These are phyloP conservation scores for Boletus patriciae DNA, from an alignment of 768 basidiomycete genomes.

Conservation along the genomic window DNA sequence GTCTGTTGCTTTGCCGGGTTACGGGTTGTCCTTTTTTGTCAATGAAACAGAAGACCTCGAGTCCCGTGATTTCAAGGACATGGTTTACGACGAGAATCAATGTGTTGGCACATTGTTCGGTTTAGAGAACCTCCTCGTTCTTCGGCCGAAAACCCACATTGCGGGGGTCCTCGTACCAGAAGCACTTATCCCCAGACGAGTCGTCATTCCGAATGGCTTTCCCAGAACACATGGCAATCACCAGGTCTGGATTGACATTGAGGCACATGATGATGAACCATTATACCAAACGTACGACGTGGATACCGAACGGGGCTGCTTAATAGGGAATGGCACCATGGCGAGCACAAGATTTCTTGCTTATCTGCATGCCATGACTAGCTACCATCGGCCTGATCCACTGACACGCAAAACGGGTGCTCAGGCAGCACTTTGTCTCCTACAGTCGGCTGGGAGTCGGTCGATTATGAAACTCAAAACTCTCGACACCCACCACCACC, in stretches of 20 bases:
- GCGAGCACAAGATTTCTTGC: background rate
- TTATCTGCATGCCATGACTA: background rate
- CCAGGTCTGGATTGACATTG: too few species aligned
- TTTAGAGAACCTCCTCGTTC: conserved; percentile 35
- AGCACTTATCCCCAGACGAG: background rate
- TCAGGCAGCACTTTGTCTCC: background rate
- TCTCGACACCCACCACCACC: background rate
- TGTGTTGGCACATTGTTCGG: conserved; percentile 43
- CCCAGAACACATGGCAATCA: background rate
- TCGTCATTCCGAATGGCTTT: background rate
- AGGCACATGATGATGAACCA: too few species aligned
- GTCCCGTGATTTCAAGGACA: conserved; percentile 38
- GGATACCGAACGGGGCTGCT: background rate
- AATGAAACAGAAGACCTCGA: conserved; percentile 31
- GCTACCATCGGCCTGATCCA: too few species aligned
- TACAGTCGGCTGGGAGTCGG: conserved; percentile 12
- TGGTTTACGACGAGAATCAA: conserved; percentile 40
- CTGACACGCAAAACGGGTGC: too few species aligned
- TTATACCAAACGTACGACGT: background rate
- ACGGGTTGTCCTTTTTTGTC: conserved; percentile 41
- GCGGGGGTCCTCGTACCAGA: background rate
- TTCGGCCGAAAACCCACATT: background rate
- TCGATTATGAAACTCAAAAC: conserved; percentile 39
- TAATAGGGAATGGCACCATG: background rate
- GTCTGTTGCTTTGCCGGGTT: conserved; percentile 31